Base-by-base conservation (phyloP, 805 yeast species). In the Suhomyces prunicola region DNA sequence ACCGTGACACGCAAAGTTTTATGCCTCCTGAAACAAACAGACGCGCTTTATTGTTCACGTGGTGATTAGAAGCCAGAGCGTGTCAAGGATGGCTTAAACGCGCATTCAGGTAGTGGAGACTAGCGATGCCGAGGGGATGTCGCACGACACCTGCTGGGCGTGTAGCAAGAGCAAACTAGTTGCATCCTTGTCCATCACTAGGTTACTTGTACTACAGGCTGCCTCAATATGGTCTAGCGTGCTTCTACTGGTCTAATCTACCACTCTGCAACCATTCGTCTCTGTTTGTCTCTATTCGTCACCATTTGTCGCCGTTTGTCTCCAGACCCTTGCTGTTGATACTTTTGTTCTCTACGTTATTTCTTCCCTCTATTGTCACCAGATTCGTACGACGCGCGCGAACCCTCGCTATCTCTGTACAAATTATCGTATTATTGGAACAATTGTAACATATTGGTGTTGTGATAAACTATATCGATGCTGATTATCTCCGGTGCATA, bases 1-100 rank as follows among this genome's bases (percentile, higher is more conserved):
- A 39, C 24, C 12, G 41, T 26, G 47, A 44, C 47, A 44, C 47
- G 47, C 47, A 44, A 44, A 44, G 35, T 44, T 44, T 44, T 44
- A 44, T 44, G 33, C 23, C 48, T 46, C 48, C 48, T 46, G 48
- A 46, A 46, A 46, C 48, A 46, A 46, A 46, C 48, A 46, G 48
- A 46, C 48, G 48, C 48, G 48, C 41, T 46, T 46, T 46, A 33
- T 46, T 46, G 48, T 46, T 39, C 42, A 39, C 42, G 42, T 39
- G 42, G 42, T 17, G 42, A 17, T 39, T 33, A 33, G 15, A 7
- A 39, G 3, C 19, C 23, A 19, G 19, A 39, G 42, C 42, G 42
- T 39, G 42, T 39, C 12, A 15, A 35, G 19, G 40, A 13, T 3
- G 40, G 36, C 36, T 12, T 10, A 19, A 19, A 39, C 42, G 42